Conservation (phyloP, 345 rosid species). For the Jatropha curcas region DNA sequence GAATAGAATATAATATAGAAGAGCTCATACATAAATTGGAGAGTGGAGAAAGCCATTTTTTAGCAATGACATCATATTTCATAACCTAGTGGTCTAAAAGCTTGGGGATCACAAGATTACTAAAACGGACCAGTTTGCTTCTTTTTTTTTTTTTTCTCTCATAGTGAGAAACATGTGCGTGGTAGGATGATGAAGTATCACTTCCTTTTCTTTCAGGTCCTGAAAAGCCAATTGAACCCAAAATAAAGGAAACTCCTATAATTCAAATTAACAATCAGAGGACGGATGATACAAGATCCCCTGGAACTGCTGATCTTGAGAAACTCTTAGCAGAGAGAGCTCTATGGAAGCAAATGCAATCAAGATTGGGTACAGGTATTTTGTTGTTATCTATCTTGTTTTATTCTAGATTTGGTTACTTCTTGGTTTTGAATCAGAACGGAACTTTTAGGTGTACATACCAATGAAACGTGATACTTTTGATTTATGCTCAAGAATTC, state of each 20-base stretch:
- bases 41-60: not conserved
- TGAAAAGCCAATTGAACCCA: slow-evolving; percentile 7
- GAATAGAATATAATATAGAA: no score
- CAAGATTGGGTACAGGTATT: slow-evolving; percentile 12
- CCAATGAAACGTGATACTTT: not conserved
- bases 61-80: not conserved
- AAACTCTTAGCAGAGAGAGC: slow-evolving; percentile 28
- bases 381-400: not conserved
- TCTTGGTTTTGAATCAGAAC: not conserved
- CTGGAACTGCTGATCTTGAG: slow-evolving; percentile 28
- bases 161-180: not conserved
- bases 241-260: slow-evolving; percentile 13
- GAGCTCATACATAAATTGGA: not conserved
- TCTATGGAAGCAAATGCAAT: slow-evolving; percentile 22
- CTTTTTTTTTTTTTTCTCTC: not conserved
- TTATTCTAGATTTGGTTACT: not conserved
- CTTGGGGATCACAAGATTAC: not conserved
- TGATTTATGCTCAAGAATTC: not conserved
- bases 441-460: not conserved
- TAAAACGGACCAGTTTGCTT: not conserved
- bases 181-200: not conserved
- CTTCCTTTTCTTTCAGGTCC: slow-evolving; percentile 11
- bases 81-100: not conserved
- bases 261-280: not conserved
- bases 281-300: slow-evolving; percentile 1